Evolutionary conservation across 345 rosid genomes (phyloP), one percentile per base, ranked within the genome.

Genomic region (Arabidopsis thaliana): DNA sequence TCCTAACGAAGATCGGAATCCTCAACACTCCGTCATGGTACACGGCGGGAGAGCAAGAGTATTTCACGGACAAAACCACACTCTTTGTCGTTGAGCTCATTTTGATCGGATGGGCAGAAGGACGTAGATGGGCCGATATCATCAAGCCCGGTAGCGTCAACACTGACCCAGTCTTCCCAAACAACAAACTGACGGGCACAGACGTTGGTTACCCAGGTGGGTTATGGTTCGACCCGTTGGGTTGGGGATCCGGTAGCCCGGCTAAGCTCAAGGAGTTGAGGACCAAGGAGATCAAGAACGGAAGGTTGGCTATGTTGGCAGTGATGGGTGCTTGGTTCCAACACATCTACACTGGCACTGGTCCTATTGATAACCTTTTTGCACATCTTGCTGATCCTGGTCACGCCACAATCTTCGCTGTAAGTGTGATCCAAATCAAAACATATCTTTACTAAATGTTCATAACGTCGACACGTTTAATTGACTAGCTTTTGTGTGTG

Each of bases 301-400:
- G 97, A 1, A 86, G 99, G 72, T 75, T 92, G 82, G 98, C 98
- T 42, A 95, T 95, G 97, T 83, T 95, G 89, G 97, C 99, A 44
- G 99, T 95, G 70, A 88, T 95, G 88, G 99, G 99, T 38, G 99
- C 97, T 8, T 92, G 99, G 99, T 95, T 95, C 87, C 97, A 95
- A 80, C 99, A 95, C 69, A 88, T 95, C 58, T 95, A 95, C 89
- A 92, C 97, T 0, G 97, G 97, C 13, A 87, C 97, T 24, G 99
- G 99, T 44, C 99, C 99, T 10, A 95, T 95, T 23, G 99, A 92
- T 76, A 95, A 95, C 73, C 93, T 95, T 67, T 92, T 90, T 64
- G 97, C 97, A 36, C 99, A 95, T 82, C 97, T 95, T 16, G 89
- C 96, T 48, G 97, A 95, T 83, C 99, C 97, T 42, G 99, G 99